These are phyloP conservation scores for Postia placenta DNA, from an alignment of 768 basidiomycete species.

Conservation along the genomic window DNA sequence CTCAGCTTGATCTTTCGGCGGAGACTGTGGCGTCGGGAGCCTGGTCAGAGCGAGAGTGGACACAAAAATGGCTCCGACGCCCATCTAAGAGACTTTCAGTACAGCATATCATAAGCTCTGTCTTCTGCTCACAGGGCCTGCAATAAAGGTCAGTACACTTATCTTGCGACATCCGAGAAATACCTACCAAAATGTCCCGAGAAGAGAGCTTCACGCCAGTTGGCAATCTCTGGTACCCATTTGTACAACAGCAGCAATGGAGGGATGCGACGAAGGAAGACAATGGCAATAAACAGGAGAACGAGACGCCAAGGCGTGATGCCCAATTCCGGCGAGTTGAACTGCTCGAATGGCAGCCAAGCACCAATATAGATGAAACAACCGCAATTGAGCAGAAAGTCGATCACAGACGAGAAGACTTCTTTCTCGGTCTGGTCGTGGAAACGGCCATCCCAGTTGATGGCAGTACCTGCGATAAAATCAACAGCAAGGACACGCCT, in stretches of 20 bases:
- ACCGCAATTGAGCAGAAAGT: constrained; percentile 76
- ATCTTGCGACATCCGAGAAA: too few relatives aligned
- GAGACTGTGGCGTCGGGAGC: constrained; percentile 49
- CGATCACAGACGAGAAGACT: constrained; percentile 84
- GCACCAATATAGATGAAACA: constrained; percentile 87
- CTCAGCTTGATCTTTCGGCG: constrained; percentile 66
- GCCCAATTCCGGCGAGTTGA: constrained; percentile 49
- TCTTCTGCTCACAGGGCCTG: too few relatives aligned
- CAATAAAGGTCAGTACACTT: not conserved
- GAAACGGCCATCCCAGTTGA: constrained; percentile 89
- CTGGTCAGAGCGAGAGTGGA: constrained; percentile 63
- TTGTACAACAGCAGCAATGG: constrained; percentile 68
- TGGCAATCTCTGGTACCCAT: constrained; percentile 82
- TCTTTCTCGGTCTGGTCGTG: constrained; percentile 78
- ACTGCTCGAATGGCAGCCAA: constrained; percentile 66
- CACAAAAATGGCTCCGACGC: constrained; percentile 88
- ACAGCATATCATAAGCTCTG: too few relatives aligned
- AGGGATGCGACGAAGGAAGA: constrained; percentile 78
- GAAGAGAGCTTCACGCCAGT: constrained; percentile 85
- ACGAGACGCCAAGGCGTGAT: constrained; percentile 68
- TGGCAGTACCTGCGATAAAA: constrained; percentile 75
- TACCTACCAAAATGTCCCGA: constrained; percentile 80
- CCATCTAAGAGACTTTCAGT: constrained; percentile 61
- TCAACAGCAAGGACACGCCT: too few relatives aligned
- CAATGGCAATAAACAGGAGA: constrained; percentile 58